Base-by-base conservation (phyloP, 1,284 basidiomycete species). In the Naganishia cerealis region DNA sequence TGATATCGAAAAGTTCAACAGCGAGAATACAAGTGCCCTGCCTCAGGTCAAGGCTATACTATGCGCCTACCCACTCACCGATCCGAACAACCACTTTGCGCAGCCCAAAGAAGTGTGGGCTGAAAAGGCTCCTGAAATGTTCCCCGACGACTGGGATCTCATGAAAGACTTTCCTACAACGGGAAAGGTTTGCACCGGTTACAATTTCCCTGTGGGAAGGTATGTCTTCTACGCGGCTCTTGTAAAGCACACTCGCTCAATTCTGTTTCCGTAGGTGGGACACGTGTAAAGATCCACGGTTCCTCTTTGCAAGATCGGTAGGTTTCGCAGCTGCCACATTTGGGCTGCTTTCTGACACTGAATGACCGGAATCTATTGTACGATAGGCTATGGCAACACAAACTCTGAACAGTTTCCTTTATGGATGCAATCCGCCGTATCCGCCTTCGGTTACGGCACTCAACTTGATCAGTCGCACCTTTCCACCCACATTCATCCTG, bases 401-500 rank as follows among this genome's bases (percentile, higher is more conserved):
- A 42, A 67, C 66, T 3, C 39, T 67, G 12, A 67, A 67, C 52
- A 43, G 43, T 33, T 61, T 53, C 46, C 57, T 67, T 6, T 67
- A 57, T 40, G 58, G 58, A 48, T 57, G 43, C 39, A 50, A 67
- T 53, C 21, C 65, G 33, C 55, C 53, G 18, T 48, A 63, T 52
- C 55, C 65, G 18, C 43, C 50, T 16, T n/a, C 29, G 6, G 12
- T 5, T 26, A 33, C 58, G 3, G 58, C 65, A 10, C 59, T 69
- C 43, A 40, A 58, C 61, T 39, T 67, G 6, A 43, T 70, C 61
- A 57, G 48, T 4, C 33, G n/a, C 3, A 36, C 55, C 12, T 72
- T 63, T 54, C 71, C 71, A 1, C 71, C 71, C 15, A 67, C 58
- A 1, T 65, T 57, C 36, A 33, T 72, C 15, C 52, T 69, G 52